Base-by-base conservation (phyloP, 345 rosid genomes). In the Rhizophora apiculata region DNA sequence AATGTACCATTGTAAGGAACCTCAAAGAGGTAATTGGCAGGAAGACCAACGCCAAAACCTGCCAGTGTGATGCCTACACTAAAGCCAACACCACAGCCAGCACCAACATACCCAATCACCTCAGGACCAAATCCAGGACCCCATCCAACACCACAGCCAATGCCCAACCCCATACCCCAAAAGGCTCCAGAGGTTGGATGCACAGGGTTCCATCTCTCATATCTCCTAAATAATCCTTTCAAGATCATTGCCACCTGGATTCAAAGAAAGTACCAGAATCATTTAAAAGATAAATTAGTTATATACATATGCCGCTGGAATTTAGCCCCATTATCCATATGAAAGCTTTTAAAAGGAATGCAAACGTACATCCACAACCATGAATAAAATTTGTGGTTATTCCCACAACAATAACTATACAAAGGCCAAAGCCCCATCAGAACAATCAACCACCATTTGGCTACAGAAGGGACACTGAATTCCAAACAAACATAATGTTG, bases 111-210 rank as follows among this genome's bases (percentile, higher is more conserved):
- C 26, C 98, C 96, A 76, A 90, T 63, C 30, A 87, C 98, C 81
- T 89, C 97, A 61, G 96, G 96, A 36, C 98, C 98, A 64, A 93
- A 91, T 37, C 98, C 96, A 61, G 98, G 98, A 29, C 97, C 98
- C 98, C 98, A 93, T 18, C 98, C 98, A 6, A 93, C 85, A 3
- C 98, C 98, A 72, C 98, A 93, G 8, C 98, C 98, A 70, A 90
- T 34, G 37, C 98, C 97, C 49, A 91, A 48, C 18, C 98, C 98
- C 97, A 93, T 89, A 5, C 96, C 98, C 97, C 97, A 93, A 72
- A 93, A 93, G 15, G 97, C 88, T 70, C 98, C 98, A 31, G 67
- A 63, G 8, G 98, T 87, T 30, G 98, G 96, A 80, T 92, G 98
- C 69, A 92, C 96, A 4, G 98, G 96, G 72, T 89, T 92, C 96